phyloP scores from a whole-genome alignment of 331 rosid species.

The Quercus lobata region DNA sequence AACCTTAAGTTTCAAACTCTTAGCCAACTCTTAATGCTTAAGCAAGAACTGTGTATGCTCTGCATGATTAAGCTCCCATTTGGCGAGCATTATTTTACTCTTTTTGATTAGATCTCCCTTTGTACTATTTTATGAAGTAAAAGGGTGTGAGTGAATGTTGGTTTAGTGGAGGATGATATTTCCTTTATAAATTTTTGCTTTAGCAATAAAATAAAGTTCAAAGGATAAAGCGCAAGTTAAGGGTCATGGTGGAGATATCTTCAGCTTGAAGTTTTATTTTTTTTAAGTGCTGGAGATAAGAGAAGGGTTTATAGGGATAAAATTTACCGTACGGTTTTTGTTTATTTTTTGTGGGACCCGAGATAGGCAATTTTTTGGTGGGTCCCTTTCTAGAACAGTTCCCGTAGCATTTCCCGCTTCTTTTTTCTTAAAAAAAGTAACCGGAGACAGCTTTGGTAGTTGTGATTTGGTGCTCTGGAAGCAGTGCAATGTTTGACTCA shows the following conservation, averaged over 20 bases:
- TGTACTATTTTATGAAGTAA: too few species aligned
- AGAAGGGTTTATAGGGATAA: constrained; percentile 12
- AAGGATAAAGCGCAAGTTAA: too few species aligned
- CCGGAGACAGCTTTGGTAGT: constrained; percentile 11
- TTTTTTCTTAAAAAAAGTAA: constrained; percentile 16
- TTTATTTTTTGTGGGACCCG: constrained; percentile 29
- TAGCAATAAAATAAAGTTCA: too few species aligned
- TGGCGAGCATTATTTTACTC: too few species aligned
- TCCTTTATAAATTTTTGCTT: too few species aligned
- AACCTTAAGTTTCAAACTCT: too few species aligned
- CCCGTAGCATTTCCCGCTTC: constrained; percentile 21
- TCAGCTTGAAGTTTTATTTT: constrained; percentile 19
- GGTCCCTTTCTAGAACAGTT: not conserved
- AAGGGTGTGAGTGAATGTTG: too few species aligned
- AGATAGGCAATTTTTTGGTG: not conserved
- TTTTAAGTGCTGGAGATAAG: not conserved
- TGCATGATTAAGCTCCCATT: too few species aligned
- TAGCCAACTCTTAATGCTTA: too few species aligned
- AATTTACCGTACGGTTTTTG: not conserved
- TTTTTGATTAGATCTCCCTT: too few species aligned
- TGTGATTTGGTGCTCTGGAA: constrained; percentile 15
- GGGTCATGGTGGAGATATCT: constrained; percentile 1
- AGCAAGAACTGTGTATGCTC: too few species aligned
- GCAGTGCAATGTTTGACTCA: constrained; percentile 24
- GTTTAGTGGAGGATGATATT: too few species aligned